Conservation (phyloP, 352 stramenopile genomes). For the Pythium phragmitis region DNA sequence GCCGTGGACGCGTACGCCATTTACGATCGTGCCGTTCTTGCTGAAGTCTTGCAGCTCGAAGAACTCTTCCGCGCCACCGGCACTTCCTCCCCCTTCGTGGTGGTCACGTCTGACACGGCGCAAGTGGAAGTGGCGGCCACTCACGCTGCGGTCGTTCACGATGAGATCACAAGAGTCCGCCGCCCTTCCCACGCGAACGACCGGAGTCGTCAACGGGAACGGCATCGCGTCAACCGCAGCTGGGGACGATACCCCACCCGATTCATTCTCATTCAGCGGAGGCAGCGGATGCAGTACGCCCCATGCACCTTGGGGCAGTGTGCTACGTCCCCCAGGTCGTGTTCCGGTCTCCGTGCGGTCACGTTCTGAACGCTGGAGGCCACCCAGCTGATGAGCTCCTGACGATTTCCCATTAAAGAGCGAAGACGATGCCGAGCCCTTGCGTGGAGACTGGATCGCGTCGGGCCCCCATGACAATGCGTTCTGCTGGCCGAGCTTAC, state of each 20-base stretch:
- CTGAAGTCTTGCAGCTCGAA: constrained; percentile 88
- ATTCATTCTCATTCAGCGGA: constrained; percentile 69
- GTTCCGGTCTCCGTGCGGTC: constrained; percentile 7
- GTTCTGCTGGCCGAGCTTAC: constrained; percentile 75
- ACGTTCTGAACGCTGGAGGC: constrained; percentile 11
- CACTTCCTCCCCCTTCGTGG: constrained; percentile 18
- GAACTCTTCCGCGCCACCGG: constrained; percentile 41
- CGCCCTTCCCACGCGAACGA: constrained; percentile 75
- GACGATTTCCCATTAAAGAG: constrained; percentile 22
- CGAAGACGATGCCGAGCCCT: constrained; percentile 24
- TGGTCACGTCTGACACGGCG: constrained; percentile 57
- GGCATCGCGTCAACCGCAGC: constrained; percentile 43
- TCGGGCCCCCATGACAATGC: constrained; percentile 80
- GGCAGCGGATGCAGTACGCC: constrained; percentile 69
- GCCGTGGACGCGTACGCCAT: constrained; percentile 83
- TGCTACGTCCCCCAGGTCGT: neutral
- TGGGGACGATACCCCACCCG: constrained; percentile 20
- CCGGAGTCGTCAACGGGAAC: constrained; percentile 67
- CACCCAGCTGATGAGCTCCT: neutral
- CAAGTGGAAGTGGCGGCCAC: constrained; percentile 82
- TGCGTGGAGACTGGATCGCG: constrained; percentile 76
- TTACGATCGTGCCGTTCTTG: constrained; percentile 89
- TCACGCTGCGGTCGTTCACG: constrained; percentile 87
- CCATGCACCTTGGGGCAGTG: constrained; percentile 65
- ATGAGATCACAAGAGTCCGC: constrained; percentile 86